Evolutionary conservation across 2,329 filamentous ascomycete species (phyloP).

Genomic region (Eurotiales sp.): DNA sequence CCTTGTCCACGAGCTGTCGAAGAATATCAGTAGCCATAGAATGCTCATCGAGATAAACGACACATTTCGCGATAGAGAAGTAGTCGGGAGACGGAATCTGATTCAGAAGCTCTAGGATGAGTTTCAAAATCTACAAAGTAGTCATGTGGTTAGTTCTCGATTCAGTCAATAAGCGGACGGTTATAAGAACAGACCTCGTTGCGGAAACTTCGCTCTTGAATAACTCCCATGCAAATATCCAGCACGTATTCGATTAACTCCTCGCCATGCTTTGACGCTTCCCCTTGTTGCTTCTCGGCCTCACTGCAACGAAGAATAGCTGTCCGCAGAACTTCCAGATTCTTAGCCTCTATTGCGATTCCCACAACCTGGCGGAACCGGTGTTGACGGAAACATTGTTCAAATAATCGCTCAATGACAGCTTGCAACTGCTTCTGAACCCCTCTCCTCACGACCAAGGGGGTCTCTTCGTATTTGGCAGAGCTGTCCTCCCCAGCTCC

Average conservation of each 20-base stretch:
- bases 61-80: constrained; percentile 96
- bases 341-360: constrained; percentile 92
- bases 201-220: constrained; percentile 85
- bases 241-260: constrained; percentile 96
- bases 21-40: constrained; percentile 86
- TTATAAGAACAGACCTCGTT: constrained; percentile 52
- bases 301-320: constrained; percentile 87
- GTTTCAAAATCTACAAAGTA: constrained; percentile 65
- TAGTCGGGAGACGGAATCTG: constrained; percentile 92
- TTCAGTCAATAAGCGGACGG: not conserved
- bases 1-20: constrained; percentile 72
- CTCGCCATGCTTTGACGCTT: constrained; percentile 63
- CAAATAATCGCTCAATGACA: constrained; percentile 85
- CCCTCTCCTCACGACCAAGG: constrained; percentile 65
- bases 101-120: constrained; percentile 93
- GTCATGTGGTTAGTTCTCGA: constrained; percentile 1
- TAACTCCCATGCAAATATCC: constrained; percentile 94
- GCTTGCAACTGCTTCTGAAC: constrained; percentile 76
- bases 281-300: constrained; percentile 67
- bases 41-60: constrained; percentile 91
- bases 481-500: constrained; percentile 55
- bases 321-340: constrained; percentile 77
- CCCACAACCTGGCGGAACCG: constrained; percentile 95
- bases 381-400: constrained; percentile 79
- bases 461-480: constrained; percentile 52